These are phyloP conservation scores for Xylaria digitata DNA, from an alignment of 2,329 filamentous ascomycete species.

Conservation along the genomic window DNA sequence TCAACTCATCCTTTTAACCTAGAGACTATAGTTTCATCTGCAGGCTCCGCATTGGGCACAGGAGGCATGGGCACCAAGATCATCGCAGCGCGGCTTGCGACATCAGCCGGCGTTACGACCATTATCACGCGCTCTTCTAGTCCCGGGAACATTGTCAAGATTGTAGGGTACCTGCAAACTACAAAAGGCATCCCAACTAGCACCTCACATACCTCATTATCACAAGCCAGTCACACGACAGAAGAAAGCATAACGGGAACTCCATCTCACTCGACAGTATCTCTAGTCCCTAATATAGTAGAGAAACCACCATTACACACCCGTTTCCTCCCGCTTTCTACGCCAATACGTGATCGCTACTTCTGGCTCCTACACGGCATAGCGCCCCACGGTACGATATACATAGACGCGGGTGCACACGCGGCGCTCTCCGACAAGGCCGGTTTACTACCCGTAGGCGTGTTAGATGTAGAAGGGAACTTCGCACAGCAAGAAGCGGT, in stretches of 20 bases:
- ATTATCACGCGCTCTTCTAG: conserved; percentile 95
- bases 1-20: not conserved
- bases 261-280: conserved; percentile 56
- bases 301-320: conserved; percentile 80
- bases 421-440: conserved; percentile 84
- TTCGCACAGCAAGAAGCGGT: conserved; percentile 96
- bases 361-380: conserved; percentile 98
- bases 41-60: conserved; percentile 88
- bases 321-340: conserved; percentile 85
- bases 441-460: conserved; percentile 88
- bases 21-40: conserved; percentile 75
- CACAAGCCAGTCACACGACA: conserved; percentile 38
- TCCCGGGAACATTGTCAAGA: conserved; percentile 89
- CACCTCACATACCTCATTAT: conserved; percentile 38
- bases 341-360: conserved; percentile 90
- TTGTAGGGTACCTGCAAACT: conserved; percentile 82
- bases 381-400: conserved; percentile 88
- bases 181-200: conserved; percentile 57
- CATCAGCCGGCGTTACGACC: conserved; percentile 93
- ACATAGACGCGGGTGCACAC: conserved; percentile 91
- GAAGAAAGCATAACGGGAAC: conserved; percentile 45
- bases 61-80: conserved; percentile 99
- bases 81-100: conserved; percentile 89
- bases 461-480: conserved; percentile 86
- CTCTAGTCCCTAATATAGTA: conserved; percentile 53